Evolutionary conservation across 148 eudicot genomes (phyloP).

Genomic region (Oxyria digyna): DNA sequence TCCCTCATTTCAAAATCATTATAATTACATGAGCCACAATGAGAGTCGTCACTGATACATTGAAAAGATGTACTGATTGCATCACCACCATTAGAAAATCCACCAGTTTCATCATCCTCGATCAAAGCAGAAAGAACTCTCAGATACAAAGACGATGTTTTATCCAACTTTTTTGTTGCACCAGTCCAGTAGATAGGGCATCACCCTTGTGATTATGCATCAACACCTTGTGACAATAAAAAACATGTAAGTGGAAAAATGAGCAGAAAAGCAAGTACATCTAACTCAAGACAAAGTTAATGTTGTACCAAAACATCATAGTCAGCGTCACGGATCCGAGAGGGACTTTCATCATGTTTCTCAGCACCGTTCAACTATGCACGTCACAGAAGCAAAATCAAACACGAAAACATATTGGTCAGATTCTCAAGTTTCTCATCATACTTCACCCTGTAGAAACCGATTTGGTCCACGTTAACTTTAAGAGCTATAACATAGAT

Average conservation of each 20-base stretch:
- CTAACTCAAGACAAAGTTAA: conserved; percentile 4
- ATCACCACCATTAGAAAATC: conserved; percentile 26
- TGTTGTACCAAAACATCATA: conserved; percentile 26
- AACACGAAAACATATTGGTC: too few relatives aligned
- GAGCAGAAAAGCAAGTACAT: background rate
- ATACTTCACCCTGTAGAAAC: too few relatives aligned
- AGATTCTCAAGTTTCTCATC: conserved; percentile 28
- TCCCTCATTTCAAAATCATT: conserved; percentile 35
- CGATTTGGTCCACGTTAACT: too few relatives aligned
- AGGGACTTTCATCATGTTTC: too few relatives aligned
- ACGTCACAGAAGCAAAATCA: too few relatives aligned
- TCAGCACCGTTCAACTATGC: too few relatives aligned
- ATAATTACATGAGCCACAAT: conserved; percentile 45
- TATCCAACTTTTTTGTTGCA: conserved; percentile 21
- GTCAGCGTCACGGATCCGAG: conserved; percentile 20
- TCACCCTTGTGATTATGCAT: conserved; percentile 25
- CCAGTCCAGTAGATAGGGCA: conserved; percentile 12
- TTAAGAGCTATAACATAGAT: too few relatives aligned
- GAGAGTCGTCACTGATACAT: conserved; percentile 45
- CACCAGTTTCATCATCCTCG: conserved; percentile 43
- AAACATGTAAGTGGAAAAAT: background rate
- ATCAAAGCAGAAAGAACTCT: conserved; percentile 49
- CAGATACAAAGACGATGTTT: conserved; percentile 32
- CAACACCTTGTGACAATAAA: conserved; percentile 17
- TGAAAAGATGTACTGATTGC: conserved; percentile 32